Base-by-base conservation (phyloP, 495 filamentous ascomycete genomes). In the Talaromyces wortmannii region DNA sequence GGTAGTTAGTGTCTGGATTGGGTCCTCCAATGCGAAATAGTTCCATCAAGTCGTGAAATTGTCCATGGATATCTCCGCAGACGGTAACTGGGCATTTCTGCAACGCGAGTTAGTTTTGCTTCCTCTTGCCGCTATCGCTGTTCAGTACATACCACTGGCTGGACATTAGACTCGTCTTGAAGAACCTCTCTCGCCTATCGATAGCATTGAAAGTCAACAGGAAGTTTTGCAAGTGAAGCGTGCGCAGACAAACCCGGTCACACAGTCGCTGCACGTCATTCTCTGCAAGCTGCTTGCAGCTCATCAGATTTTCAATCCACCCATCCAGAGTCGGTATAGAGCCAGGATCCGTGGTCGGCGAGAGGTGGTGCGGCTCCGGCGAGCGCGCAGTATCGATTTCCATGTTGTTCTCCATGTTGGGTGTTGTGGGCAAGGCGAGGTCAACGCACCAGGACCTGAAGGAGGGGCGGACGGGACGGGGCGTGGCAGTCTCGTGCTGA, bases 241-340 rank as follows among this genome's bases (percentile, higher is more conserved):
- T 30, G 31, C 30, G 42, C 43, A 48, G 42, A 79, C 86, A 67
- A 76, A 97, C 92, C 83, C 95, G 92, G 70, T 97, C 94, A 78
- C 94, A 98, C 65, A 98, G 82, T 64, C 91, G 86, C 72, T 95
- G 91, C 56, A 98, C 94, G 71, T 98, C 95, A 31, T 82, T 78
- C 79, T 98, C 94, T 52, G 88, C 83, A 71, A 98, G 79, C 79
- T 97, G 95, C 74, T 98, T 98, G 85, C 94, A 98, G 68, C 75
- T 87, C 94, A 98, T 98, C 75, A 98, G 77, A 73, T 82, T 94
- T 78, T 95, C 92, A 68, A 98, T 98, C 94, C 94, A 98, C 59
- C 92, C 91, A 71, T 98, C 94, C 42, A 97, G 76, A 36, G 91
- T 95, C 36, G 91, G 87, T 75, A 96, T 94, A 55, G 91, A 88